Conservation (phyloP, 345 rosid genomes). For the Kernera saxatilis region DNA sequence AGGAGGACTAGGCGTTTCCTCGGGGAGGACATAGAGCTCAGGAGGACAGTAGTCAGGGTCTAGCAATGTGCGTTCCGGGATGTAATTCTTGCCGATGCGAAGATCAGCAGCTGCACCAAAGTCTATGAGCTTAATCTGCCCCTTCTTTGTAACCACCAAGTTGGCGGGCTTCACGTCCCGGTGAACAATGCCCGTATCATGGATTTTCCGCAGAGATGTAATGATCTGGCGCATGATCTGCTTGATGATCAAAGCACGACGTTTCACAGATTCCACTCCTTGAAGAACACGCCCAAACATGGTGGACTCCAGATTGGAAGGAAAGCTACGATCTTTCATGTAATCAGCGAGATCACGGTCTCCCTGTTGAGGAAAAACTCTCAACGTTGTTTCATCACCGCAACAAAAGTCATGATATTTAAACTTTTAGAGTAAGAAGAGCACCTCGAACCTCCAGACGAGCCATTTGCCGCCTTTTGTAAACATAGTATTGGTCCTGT, state of each 20-base stretch:
- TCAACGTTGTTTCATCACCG: neutral
- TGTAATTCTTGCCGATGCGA: constrained; percentile 91
- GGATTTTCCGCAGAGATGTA: constrained; percentile 81
- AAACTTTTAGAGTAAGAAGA: neutral
- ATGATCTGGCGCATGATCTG: constrained; percentile 92
- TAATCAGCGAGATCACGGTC: constrained; percentile 79
- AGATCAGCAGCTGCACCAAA: constrained; percentile 96
- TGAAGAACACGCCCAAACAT: constrained; percentile 82
- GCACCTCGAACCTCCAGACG: constrained; percentile 97
- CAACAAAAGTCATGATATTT: neutral
- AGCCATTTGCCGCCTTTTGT: constrained; percentile 93
- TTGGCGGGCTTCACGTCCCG: constrained; percentile 92
- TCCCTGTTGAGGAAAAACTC: constrained; percentile 42
- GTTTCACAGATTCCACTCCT: constrained; percentile 68
- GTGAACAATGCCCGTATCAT: constrained; percentile 89
- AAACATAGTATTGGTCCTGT: constrained; percentile 54
- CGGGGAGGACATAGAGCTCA: constrained; percentile 89
- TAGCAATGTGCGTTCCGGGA: constrained; percentile 59
- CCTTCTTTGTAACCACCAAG: constrained; percentile 85
- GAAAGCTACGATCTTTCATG: constrained; percentile 83
- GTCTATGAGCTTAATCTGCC: constrained; percentile 90
- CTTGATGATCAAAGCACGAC: constrained; percentile 79
- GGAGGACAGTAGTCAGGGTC: constrained; percentile 97
- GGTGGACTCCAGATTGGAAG: constrained; percentile 70
- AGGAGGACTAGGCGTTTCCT: constrained; percentile 90